Percentiles rank a stretch among this genome's conserved stretches.
phyloP scores from a whole-genome alignment of 2,329 filamentous ascomycete genomes.

The Fusarium pseudograminearum region DNA sequence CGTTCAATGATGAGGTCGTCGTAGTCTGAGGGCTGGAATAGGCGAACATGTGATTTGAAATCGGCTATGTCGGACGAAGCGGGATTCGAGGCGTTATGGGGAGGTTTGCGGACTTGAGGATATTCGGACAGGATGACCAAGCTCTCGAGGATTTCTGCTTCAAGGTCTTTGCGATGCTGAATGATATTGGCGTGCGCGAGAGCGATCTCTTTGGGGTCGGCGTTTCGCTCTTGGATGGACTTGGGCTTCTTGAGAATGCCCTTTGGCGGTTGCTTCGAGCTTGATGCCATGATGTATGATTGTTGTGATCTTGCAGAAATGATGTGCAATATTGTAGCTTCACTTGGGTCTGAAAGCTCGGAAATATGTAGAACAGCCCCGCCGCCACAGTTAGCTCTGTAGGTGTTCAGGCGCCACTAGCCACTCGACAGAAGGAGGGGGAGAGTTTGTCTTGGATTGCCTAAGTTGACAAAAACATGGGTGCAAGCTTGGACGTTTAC shows the following conservation, averaged over 20 bases:
- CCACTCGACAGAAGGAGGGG: conserved; percentile 13
- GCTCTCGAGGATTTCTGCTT: conserved; percentile 77
- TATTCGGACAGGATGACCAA: conserved; percentile 78
- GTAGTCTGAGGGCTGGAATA: conserved; percentile 90
- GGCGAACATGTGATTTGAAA: conserved; percentile 75
- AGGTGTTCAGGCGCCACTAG: conserved; percentile 11
- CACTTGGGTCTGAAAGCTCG: conserved; percentile 1
- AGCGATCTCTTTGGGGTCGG: conserved; percentile 71
- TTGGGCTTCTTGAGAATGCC: conserved; percentile 71
- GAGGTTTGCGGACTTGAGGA: conserved; percentile 54
- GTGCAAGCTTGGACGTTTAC: not conserved
- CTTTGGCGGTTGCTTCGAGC: conserved; percentile 57
- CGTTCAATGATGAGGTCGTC: conserved; percentile 90
- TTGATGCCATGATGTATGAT: conserved; percentile 43
- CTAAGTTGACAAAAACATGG: conserved; percentile 3
- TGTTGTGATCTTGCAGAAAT: not conserved
- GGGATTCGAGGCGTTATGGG: conserved; percentile 59
- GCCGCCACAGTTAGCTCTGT: conserved; percentile 17
- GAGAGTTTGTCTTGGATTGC: not conserved
- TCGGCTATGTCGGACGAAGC: conserved; percentile 69
- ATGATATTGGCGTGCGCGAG: conserved; percentile 85
- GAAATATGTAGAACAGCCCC: conserved; percentile 19
- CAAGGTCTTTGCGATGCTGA: conserved; percentile 83
- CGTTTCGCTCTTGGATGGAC: conserved; percentile 45
- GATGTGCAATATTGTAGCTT: conserved; percentile 16